These are phyloP conservation scores for Vigna radiata DNA, from an alignment of 306 rosid genomes.

Conservation along the genomic window DNA sequence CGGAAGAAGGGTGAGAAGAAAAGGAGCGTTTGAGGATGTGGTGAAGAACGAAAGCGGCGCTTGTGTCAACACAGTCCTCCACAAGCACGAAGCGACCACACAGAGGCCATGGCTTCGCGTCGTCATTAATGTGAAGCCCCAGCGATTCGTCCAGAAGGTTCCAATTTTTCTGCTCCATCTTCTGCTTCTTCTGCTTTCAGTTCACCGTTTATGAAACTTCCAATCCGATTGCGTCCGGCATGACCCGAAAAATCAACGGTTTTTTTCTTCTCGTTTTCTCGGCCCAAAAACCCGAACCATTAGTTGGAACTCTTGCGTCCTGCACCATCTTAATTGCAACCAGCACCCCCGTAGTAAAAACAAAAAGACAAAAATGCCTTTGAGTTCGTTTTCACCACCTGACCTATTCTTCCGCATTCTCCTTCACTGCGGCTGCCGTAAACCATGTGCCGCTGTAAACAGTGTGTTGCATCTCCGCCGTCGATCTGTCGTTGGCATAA, in stretches of 20 bases:
- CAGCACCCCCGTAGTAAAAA: too few species aligned
- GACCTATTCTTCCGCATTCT: too few species aligned
- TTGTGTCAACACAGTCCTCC: conserved; percentile 84
- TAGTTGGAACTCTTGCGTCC: too few species aligned
- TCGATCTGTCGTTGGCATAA: too few species aligned
- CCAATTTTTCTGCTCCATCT: conserved; percentile 55
- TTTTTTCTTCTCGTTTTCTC: too few species aligned
- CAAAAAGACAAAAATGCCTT: too few species aligned
- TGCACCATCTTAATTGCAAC: too few species aligned
- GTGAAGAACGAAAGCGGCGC: conserved; percentile 85
- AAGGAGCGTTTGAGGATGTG: conserved; percentile 78
- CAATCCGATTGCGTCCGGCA: not conserved
- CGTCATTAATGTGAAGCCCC: conserved; percentile 47
- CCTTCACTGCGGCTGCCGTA: too few species aligned
- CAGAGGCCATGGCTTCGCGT: conserved; percentile 46
- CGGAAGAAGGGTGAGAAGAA: conserved; percentile 56
- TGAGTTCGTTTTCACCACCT: too few species aligned
- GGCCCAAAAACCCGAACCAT: too few species aligned
- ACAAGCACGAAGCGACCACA: conserved; percentile 62
- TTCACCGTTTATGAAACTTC: not conserved
- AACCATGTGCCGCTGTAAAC: too few species aligned
- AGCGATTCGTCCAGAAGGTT: conserved; percentile 75
- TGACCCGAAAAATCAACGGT: not conserved
- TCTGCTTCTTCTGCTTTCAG: not conserved
- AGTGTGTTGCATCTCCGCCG: too few species aligned